A percentile compares a stretch with the other conserved stretches of the same genome.
Conservation (phyloP, 2,329 filamentous ascomycete genomes). For the Pseudocercospora cruenta region DNA sequence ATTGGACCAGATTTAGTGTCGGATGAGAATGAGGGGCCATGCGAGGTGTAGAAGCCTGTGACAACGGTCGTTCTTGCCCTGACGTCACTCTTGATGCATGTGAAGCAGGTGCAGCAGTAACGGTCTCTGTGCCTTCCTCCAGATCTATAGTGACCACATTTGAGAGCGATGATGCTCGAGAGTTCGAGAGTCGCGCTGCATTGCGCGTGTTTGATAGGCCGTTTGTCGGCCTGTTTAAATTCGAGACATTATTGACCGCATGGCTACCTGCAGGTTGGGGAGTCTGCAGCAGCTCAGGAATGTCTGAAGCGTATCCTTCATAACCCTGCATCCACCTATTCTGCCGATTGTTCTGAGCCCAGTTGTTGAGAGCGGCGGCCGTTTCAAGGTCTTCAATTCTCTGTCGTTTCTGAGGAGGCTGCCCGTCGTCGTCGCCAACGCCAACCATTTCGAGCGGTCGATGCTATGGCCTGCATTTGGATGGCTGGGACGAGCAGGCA, state of each 20-base stretch:
- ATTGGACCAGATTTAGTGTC: slow-evolving; percentile 12
- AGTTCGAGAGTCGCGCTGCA: not conserved
- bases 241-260: not conserved
- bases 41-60: not conserved
- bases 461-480: not conserved
- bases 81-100: not conserved
- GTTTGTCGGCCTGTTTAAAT: not conserved
- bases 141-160: not conserved
- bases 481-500: not conserved
- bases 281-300: not conserved
- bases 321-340: not conserved
- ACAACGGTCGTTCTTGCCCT: slow-evolving; percentile 13
- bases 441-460: not conserved
- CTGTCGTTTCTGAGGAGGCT: slow-evolving; percentile 3
- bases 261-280: not conserved
- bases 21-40: not conserved
- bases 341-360: not conserved
- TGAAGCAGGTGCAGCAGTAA: not conserved
- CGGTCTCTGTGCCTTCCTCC: not conserved
- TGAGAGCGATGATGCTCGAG: not conserved
- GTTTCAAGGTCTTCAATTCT: not conserved
- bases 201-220: not conserved
- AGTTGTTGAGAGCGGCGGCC: not conserved
- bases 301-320: not conserved
- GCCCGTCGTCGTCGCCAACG: slow-evolving; percentile 1